Evolutionary conservation across 2,329 filamentous ascomycete species (phyloP).

Genomic region (Rhinocladiella mackenziei): DNA sequence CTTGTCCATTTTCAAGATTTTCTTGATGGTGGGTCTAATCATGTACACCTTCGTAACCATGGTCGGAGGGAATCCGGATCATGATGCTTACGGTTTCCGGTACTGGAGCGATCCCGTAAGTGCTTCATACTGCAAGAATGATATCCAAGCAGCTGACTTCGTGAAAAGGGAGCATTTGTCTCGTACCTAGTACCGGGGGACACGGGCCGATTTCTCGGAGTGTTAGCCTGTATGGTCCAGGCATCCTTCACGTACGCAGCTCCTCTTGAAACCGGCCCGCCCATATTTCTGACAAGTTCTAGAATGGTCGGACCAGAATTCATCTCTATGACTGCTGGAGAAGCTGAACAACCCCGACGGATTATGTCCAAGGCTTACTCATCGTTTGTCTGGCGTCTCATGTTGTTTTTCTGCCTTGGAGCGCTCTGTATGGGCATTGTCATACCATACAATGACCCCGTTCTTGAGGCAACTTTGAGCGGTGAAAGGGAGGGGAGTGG

Average conservation of each 20-base stretch:
- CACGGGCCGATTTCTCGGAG: conserved; percentile 52
- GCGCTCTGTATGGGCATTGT: conserved; percentile 66
- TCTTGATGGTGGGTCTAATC: conserved; percentile 62
- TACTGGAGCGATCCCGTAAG: conserved; percentile 54
- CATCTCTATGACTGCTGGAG: conserved; percentile 58
- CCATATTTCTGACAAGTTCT: too few relatives aligned
- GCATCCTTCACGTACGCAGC: conserved; percentile 62
- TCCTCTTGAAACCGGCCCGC: too few relatives aligned
- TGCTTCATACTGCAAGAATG: conserved; percentile 34
- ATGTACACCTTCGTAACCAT: conserved; percentile 78
- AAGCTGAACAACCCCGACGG: conserved; percentile 63
- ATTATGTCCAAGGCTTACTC: conserved; percentile 71
- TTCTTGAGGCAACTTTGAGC: conserved; percentile 41
- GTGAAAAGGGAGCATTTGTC: conserved; percentile 51
- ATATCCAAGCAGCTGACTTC: too few relatives aligned
- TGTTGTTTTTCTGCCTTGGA: conserved; percentile 69
- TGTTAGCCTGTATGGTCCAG: conserved; percentile 68
- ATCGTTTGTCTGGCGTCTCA: conserved; percentile 71
- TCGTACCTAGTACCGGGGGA: conserved; percentile 58
- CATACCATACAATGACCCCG: conserved; percentile 61
- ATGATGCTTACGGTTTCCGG: conserved; percentile 67
- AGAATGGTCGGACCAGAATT: conserved; percentile 64
- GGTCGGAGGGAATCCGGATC: conserved; percentile 70
- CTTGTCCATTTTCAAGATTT: conserved; percentile 64
- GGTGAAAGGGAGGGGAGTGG: conserved; percentile 47